Evolutionary conservation across 768 basidiomycete species (phyloP), one percentile per base, ranked within the genome.

Genomic region (Podaxis rugospora): DNA sequence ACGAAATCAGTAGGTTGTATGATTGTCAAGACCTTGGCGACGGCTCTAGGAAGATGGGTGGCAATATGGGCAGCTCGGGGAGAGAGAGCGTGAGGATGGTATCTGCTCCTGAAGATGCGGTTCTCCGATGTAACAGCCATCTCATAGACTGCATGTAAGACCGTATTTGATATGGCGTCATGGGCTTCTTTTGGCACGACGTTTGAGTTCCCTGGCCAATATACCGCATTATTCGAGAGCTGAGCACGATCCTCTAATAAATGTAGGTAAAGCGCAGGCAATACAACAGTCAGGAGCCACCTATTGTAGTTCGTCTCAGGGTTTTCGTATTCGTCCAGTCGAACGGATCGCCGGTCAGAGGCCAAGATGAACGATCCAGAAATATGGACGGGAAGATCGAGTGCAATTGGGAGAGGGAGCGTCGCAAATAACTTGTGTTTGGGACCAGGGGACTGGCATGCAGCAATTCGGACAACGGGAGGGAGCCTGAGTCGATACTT

Each of bases 321-420:
- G 28, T 67, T 70, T 32, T 64, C 66, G 32, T 71, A 71, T 3
- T 69, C 71, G 63, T 81, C 80, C 49, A 77, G 71, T 5, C 78
- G 74, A 37, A 81, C 75, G 27, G 73, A 71, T 37, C 82, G 66
- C 37, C 82, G 67, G 64, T 84, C 82, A 2, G 78, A 73, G 0
- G 81, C 74, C 4, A 83, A 67, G 44, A 79, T 72, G 62, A 81
- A 83, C 0, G 80, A 75, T 0, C 78, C 81, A 54, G 74, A 76
- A 7, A 83, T 66, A 61, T 84, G 82, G 1, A 79, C 72, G 0
- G 82, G 81, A 0, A 84, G 68, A 3, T 73, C 66, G 3, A 73
- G 79, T 2, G 65, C 23, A 3, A 76, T 70, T 2, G 76, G 75
- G 1, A 83, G 71, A 0, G 80, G 81, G 5, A 83, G 68, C 0